phyloP scores from a whole-genome alignment of 306 rosid genomes.

The Dalbergia cochinchinensis region DNA sequence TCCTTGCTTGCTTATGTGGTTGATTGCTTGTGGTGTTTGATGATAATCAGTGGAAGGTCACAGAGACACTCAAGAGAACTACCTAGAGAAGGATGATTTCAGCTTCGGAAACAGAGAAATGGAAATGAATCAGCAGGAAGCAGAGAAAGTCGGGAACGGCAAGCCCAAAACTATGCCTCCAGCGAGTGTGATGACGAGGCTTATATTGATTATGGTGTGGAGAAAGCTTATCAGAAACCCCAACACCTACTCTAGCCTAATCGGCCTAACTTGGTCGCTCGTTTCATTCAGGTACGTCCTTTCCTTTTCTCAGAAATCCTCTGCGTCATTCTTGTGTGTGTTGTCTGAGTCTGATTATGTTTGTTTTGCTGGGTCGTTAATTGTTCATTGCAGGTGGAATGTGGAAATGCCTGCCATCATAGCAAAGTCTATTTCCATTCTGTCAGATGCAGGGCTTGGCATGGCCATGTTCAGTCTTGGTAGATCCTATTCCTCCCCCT shows the following conservation, averaged over 20 bases:
- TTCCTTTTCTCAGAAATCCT: neutral
- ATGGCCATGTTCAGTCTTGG: conserved; percentile 99
- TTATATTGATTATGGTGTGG: conserved; percentile 94
- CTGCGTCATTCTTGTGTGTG: neutral
- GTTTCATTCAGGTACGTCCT: conserved; percentile 70
- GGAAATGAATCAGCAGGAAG: conserved; percentile 60
- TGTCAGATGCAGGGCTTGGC: conserved; percentile 98
- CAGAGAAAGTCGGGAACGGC: conserved; percentile 66
- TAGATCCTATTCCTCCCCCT: conserved; percentile 50
- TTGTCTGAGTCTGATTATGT: conserved; percentile 22
- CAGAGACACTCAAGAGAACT: conserved; percentile 76
- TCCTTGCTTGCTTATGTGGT: neutral
- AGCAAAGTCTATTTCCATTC: conserved; percentile 82
- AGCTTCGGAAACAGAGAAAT: conserved; percentile 79
- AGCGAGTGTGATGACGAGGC: conserved; percentile 95
- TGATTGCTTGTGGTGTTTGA: neutral
- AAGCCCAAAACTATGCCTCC: conserved; percentile 81
- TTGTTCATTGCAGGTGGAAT: conserved; percentile 69
- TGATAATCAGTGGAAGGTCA: conserved; percentile 62
- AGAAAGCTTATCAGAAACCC: conserved; percentile 92
- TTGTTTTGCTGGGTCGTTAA: neutral
- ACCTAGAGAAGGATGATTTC: conserved; percentile 73
- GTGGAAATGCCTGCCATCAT: conserved; percentile 84
- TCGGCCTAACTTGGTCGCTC: conserved; percentile 90
- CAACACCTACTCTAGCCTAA: conserved; percentile 85